Conservation (phyloP, 179 eudicot genomes). For the Vitellaria paradoxa region DNA sequence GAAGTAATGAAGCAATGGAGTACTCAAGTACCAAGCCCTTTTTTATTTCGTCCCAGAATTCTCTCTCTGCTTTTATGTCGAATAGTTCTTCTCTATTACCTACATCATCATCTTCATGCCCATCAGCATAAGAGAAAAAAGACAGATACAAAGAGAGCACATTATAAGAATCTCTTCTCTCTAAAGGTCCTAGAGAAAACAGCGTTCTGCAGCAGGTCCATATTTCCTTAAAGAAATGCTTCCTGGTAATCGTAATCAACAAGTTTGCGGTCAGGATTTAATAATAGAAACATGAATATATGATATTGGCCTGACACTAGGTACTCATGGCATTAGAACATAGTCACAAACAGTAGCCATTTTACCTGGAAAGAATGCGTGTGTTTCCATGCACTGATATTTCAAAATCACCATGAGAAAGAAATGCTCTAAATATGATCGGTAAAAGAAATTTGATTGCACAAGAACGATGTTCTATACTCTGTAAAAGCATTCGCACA, state of each 20-base stretch:
- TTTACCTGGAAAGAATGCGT: slow-evolving; percentile 59
- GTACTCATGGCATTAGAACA: neutral
- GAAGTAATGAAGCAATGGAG: slow-evolving; percentile 4
- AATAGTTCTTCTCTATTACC: slow-evolving; percentile 48
- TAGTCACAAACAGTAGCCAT: slow-evolving; percentile 3
- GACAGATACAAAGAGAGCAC: slow-evolving; percentile 79
- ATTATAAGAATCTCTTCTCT: slow-evolving; percentile 90
- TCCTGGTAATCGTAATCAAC: slow-evolving; percentile 50
- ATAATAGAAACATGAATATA: neutral
- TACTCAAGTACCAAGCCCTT: slow-evolving; percentile 75
- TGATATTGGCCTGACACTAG: slow-evolving; percentile 2
- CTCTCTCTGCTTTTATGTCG: slow-evolving; percentile 66
- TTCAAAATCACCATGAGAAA: slow-evolving; percentile 35
- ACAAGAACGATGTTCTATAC: slow-evolving; percentile 70
- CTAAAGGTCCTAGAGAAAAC: slow-evolving; percentile 63
- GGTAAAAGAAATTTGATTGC: slow-evolving; percentile 70
- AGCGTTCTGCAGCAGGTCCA: slow-evolving; percentile 76
- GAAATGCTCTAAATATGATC: slow-evolving; percentile 54
- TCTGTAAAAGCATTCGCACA: slow-evolving; percentile 67
- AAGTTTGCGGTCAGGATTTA: slow-evolving; percentile 10
- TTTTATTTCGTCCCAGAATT: slow-evolving; percentile 86
- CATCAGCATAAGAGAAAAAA: slow-evolving; percentile 43
- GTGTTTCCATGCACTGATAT: slow-evolving; percentile 48
- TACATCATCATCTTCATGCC: slow-evolving; percentile 28
- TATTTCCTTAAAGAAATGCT: slow-evolving; percentile 41